Evolutionary conservation across 805 yeast genomes (phyloP), one percentile per base, ranked within the genome.

Genomic region (Monosporozyma aquatica): DNA sequence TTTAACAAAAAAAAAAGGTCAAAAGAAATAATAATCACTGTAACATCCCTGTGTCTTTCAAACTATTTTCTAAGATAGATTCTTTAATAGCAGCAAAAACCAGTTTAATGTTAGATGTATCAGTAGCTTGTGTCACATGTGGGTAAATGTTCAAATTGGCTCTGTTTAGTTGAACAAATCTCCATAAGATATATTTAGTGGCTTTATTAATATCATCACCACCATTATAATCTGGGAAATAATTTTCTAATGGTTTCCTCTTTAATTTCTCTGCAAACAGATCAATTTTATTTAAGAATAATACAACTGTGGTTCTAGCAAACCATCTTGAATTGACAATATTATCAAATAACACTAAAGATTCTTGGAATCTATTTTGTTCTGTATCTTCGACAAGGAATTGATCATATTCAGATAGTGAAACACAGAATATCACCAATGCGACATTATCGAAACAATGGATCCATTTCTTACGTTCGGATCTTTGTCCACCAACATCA

Each of bases 381-480:
- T 71, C 68, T 29, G 76, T 71, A 47, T 84, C 87, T 61, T 86
- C 97, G 45, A 85, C 63, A 45, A 89, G 65, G 3, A 76, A 80
- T 64, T 87, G 96, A 60, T 89, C 96, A 58, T 89, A 89, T 59
- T 89, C 97, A 2, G 90, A 80, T 42, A 89, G 64, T 0, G 97
- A 87, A 18, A 87, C 95, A 62, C 96, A 87, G 59, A 87, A 89
- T 46, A 89, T 85, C 40, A 89, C 82, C 37, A 84, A 70, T 0
- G 95, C 83, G 26, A 89, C 96, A 53, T 87, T 87, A 61, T 87
- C 95, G 55, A 92, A 92, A 58, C 95, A 86, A 64, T 92, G 94
- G 47, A 92, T 87, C 98, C 98, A 92, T 63, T 92, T 90, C 56
- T 84, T 85, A 42, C 98, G 78, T 67, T 92, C 98, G 3, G 94